phyloP scores from a whole-genome alignment of 176 grass and related monocot species.

The Cocos nucifera region DNA sequence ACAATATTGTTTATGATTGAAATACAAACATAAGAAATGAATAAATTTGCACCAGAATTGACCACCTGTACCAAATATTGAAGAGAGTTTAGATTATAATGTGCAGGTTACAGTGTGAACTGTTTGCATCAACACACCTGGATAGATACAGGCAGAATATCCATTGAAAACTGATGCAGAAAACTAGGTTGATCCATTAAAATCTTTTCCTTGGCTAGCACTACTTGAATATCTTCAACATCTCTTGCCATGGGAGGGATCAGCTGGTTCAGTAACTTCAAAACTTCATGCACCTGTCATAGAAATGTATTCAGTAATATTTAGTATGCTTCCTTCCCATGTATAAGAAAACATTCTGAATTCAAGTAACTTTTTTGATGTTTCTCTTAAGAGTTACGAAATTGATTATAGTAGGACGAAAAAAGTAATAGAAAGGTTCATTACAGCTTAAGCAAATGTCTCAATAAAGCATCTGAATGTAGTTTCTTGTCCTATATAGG shows the following conservation, averaged over 20 bases:
- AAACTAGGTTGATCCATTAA: conserved; percentile 67
- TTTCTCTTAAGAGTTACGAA: too few species aligned
- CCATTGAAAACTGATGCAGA: conserved; percentile 70
- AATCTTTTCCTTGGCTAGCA: conserved; percentile 76
- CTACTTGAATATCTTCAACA: conserved; percentile 40
- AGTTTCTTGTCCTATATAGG: too few species aligned
- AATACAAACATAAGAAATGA: conserved; percentile 72
- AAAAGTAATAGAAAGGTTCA: too few species aligned
- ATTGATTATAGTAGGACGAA: too few species aligned
- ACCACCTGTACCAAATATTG: conserved; percentile 44
- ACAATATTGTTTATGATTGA: conserved; percentile 84
- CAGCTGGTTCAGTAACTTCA: conserved; percentile 86
- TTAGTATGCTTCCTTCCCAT: too few species aligned
- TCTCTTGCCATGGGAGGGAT: conserved; percentile 61
- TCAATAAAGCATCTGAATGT: too few species aligned
- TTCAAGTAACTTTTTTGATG: too few species aligned
- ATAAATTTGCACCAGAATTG: conserved; percentile 78
- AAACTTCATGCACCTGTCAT: conserved; percentile 67
- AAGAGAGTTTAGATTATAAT: neutral
- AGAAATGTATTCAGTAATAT: neutral
- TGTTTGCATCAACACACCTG: conserved; percentile 60
- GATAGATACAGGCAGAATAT: conserved; percentile 80
- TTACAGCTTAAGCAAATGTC: too few species aligned
- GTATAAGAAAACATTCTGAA: too few species aligned
- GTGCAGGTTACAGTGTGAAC: conserved; percentile 8